These are phyloP conservation scores for Claviceps cyperi DNA, from an alignment of 2,329 filamentous ascomycete species.

Conservation along the genomic window DNA sequence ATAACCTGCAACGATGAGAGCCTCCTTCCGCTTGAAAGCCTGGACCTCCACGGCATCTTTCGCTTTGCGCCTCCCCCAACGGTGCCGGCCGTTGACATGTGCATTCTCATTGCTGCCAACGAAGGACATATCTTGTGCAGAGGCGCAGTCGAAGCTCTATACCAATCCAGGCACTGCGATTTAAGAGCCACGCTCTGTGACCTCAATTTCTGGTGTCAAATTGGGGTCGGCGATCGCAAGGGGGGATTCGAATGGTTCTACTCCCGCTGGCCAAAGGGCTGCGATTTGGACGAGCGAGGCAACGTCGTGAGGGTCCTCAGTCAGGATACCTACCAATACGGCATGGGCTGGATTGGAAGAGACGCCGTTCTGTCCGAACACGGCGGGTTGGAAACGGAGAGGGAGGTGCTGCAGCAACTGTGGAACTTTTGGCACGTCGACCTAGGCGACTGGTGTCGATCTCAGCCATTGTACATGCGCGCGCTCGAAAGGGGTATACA, in stretches of 20 bases:
- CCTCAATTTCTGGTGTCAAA: slow-evolving; percentile 93
- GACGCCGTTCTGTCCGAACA: slow-evolving; percentile 33
- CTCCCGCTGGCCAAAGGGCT: slow-evolving; percentile 58
- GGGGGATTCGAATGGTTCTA: slow-evolving; percentile 86
- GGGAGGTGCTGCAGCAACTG: slow-evolving; percentile 48
- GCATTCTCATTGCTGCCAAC: slow-evolving; percentile 69
- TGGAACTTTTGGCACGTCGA: slow-evolving; percentile 57
- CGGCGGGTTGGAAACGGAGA: slow-evolving; percentile 32
- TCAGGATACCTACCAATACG: slow-evolving; percentile 57
- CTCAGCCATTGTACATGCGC: slow-evolving; percentile 18
- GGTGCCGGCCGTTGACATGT: slow-evolving; percentile 61
- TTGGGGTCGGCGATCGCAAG: slow-evolving; percentile 78
- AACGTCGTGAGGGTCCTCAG: slow-evolving; percentile 66
- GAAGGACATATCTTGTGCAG: slow-evolving; percentile 73
- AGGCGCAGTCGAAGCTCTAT: slow-evolving; percentile 53
- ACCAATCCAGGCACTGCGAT: slow-evolving; percentile 53
- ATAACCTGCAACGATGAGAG: slow-evolving; percentile 90
- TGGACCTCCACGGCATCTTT: slow-evolving; percentile 77
- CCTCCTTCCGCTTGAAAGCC: slow-evolving; percentile 57
- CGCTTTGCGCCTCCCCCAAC: slow-evolving; percentile 53
- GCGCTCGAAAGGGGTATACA: slow-evolving; percentile 19
- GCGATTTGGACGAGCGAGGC: slow-evolving; percentile 52
- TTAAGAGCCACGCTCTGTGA: slow-evolving; percentile 71
- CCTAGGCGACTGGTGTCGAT: slow-evolving; percentile 40
- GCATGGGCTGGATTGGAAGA: slow-evolving; percentile 64